These are phyloP conservation scores for Sporothrix curviconia DNA, from an alignment of 2,329 filamentous ascomycete genomes.

Conservation along the genomic window DNA sequence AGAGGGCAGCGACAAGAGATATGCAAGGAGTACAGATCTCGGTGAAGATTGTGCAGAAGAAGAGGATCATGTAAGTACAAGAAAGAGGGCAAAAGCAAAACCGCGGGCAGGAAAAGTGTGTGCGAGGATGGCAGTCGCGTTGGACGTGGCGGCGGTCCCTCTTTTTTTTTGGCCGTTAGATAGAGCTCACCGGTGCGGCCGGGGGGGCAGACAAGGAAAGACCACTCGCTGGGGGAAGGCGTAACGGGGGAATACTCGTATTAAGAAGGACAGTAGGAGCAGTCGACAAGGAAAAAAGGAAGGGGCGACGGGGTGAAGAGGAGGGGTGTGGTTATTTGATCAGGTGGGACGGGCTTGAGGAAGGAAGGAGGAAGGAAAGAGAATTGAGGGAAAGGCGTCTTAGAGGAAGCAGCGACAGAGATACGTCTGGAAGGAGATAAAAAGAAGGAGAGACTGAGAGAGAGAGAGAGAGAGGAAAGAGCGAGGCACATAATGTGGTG, in stretches of 20 bases:
- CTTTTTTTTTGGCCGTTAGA: conserved; percentile 3
- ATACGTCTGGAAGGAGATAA: not conserved
- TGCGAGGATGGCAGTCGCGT: conserved; percentile 3
- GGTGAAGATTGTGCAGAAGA: conserved; percentile 9
- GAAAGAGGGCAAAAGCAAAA: not conserved
- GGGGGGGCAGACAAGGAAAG: conserved; percentile 4
- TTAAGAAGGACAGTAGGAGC: not conserved
- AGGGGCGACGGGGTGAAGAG: not conserved
- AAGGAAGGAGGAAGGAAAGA: not conserved
- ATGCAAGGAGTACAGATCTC: conserved; percentile 5
- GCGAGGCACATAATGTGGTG: not conserved
- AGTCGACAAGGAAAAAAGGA: too few relatives aligned
- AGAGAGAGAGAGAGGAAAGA: not conserved
- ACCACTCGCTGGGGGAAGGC: conserved; percentile 9
- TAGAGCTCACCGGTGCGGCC: conserved; percentile 14
- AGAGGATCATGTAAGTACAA: not conserved
- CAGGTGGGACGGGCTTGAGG: conserved; percentile 3
- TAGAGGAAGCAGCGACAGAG: too few relatives aligned
- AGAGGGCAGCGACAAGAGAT: not conserved
- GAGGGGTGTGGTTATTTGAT: not conserved
- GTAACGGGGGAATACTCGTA: not conserved
- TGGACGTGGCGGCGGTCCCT: conserved; percentile 7
- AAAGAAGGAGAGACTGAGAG: not conserved
- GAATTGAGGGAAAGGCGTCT: not conserved
- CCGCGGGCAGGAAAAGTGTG: not conserved